Conservation (phyloP, 1,284 basidiomycete species). For the Moesziomyces aphidis region DNA sequence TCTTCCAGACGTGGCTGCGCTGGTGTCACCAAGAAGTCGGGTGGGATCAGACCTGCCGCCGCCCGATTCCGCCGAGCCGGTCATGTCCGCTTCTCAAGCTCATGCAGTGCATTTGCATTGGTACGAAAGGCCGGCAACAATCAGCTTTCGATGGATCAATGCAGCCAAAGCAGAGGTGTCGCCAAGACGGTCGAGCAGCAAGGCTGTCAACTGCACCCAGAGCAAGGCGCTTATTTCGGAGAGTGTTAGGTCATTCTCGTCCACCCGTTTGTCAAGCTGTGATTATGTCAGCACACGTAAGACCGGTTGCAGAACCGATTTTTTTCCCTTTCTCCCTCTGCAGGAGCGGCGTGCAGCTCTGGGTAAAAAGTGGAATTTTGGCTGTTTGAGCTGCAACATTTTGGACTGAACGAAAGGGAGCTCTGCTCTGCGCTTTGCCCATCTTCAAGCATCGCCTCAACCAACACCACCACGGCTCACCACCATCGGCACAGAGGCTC, state of each 20-base stretch:
- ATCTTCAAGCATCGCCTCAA: neutral
- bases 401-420: neutral
- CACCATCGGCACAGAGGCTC: neutral
- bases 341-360: neutral
- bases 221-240: too few relatives aligned
- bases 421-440: neutral
- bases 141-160: too few relatives aligned
- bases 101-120: neutral
- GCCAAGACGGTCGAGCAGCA: too few relatives aligned
- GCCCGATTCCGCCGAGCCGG: neutral
- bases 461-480: neutral
- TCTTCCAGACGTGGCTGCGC: neutral
- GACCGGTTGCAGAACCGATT: neutral
- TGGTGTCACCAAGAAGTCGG: neutral
- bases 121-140: neutral
- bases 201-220: too few relatives aligned
- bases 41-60: neutral
- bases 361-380: constrained; percentile 9
- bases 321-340: neutral
- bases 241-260: too few relatives aligned
- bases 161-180: too few relatives aligned
- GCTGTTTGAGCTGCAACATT: neutral
- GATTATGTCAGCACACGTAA: too few relatives aligned
- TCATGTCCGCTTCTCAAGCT: neutral
- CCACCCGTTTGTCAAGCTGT: too few relatives aligned